Evolutionary conservation across 192 early-diverging fungal genomes (phyloP).

Genomic region (Coemansia sp.): DNA sequence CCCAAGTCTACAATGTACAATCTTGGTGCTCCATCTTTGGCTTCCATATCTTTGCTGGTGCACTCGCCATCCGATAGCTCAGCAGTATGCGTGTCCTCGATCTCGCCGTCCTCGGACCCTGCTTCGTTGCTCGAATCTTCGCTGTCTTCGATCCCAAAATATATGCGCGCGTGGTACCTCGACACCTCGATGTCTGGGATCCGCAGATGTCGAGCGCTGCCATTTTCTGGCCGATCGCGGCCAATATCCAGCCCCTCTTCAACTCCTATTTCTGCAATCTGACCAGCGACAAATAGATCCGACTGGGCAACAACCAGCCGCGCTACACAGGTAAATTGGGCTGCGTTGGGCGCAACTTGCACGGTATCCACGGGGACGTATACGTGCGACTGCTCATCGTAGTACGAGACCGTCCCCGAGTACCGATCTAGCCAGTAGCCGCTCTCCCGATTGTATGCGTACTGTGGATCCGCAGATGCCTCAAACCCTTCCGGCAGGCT

Average conservation of each 20-base stretch:
- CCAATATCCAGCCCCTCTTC: conserved; percentile 57
- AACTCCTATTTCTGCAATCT: conserved; percentile 54
- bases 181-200: conserved; percentile 63
- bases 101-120: conserved; percentile 39
- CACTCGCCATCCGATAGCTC: conserved; percentile 31
- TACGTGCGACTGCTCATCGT: conserved; percentile 48
- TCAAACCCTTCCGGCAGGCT: conserved; percentile 23
- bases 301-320: conserved; percentile 63
- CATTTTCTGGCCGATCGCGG: conserved; percentile 54
- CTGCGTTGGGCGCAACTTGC: neutral
- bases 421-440: conserved; percentile 56
- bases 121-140: neutral
- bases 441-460: conserved; percentile 46
- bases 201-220: conserved; percentile 47
- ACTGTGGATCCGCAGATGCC: conserved; percentile 38
- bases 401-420: conserved; percentile 51
- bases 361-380: conserved; percentile 47
- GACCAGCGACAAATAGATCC: conserved; percentile 30
- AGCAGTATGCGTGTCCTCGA: conserved; percentile 4
- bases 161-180: conserved; percentile 62
- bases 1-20: conserved; percentile 62
- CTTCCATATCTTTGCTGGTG: neutral
- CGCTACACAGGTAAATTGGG: conserved; percentile 15
- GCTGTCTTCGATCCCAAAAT: neutral
- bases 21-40: neutral